These are phyloP conservation scores for Panellus pusillus DNA, from an alignment of 768 basidiomycete genomes.

Conservation along the genomic window DNA sequence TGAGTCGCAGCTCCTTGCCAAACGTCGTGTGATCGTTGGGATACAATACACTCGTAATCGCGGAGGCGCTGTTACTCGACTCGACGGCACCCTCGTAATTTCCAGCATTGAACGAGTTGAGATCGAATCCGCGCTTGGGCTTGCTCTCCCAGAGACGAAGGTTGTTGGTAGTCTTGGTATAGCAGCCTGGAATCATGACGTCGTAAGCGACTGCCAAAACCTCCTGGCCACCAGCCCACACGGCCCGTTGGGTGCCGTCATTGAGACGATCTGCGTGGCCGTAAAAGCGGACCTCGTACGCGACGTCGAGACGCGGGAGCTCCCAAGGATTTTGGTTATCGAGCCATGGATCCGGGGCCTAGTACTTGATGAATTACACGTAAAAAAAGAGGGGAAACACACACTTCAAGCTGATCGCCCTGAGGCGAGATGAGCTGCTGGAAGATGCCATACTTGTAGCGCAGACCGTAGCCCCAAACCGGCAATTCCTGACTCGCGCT, in stretches of 20 bases:
- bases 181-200: slow-evolving; percentile 88
- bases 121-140: slow-evolving; percentile 88
- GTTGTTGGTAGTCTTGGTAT: slow-evolving; percentile 87
- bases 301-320: slow-evolving; percentile 81
- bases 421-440: slow-evolving; percentile 86
- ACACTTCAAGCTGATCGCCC: slow-evolving; percentile 75
- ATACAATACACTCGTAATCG: slow-evolving; percentile 93
- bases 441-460: slow-evolving; percentile 97
- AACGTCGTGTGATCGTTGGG: slow-evolving; percentile 88
- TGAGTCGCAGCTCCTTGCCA: slow-evolving; percentile 85
- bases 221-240: slow-evolving; percentile 90
- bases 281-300: slow-evolving; percentile 86
- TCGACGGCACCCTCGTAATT: slow-evolving; percentile 91
- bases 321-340: slow-evolving; percentile 89
- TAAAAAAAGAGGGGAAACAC: not conserved
- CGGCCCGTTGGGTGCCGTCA: slow-evolving; percentile 58
- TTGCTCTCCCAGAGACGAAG: slow-evolving; percentile 82
- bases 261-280: slow-evolving; percentile 71
- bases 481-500: slow-evolving; percentile 77
- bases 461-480: slow-evolving; percentile 91
- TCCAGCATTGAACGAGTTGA: slow-evolving; percentile 96
- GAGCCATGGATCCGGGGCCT: slow-evolving; percentile 91
- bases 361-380: not conserved
- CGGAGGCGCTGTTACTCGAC: slow-evolving; percentile 85
- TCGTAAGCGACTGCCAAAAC: slow-evolving; percentile 94